phyloP scores from a whole-genome alignment of 768 basidiomycete species.

The Kondoa subrosea region DNA sequence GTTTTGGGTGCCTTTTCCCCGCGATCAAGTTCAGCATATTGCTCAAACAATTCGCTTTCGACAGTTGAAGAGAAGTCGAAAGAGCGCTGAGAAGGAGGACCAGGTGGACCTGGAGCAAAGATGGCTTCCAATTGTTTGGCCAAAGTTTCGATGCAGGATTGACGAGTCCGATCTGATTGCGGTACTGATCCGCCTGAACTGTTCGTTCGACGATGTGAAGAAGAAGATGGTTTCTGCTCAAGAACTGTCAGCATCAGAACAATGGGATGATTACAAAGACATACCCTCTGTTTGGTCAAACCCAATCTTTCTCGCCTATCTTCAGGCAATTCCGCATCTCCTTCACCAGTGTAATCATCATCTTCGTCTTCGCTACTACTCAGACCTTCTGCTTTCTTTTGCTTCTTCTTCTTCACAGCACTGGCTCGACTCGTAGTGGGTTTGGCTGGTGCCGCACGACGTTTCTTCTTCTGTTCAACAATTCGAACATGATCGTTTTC shows the following conservation, averaged over 20 bases:
- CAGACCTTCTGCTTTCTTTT: conserved; percentile 41
- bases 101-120: conserved; percentile 15
- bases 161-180: conserved; percentile 20
- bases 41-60: conserved; percentile 58
- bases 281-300: background rate
- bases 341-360: conserved; percentile 45
- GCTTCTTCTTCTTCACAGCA: conserved; percentile 32
- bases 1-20: conserved; percentile 36
- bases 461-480: background rate
- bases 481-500: background rate
- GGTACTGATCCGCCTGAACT: conserved; percentile 7
- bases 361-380: conserved; percentile 43
- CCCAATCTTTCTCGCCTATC: conserved; percentile 1
- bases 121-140: conserved; percentile 20
- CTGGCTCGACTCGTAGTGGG: conserved; percentile 28
- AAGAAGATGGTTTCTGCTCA: background rate
- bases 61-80: conserved; percentile 42
- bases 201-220: background rate
- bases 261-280: background rate
- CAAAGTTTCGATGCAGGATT: conserved; percentile 23
- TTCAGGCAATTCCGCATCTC: conserved; percentile 27
- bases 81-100: conserved; percentile 8
- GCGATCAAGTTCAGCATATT: conserved; percentile 54
- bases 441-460: background rate
- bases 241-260: background rate